phyloP scores from a whole-genome alignment of 169 alveolate species.

The Plasmodium chabaudi region DNA sequence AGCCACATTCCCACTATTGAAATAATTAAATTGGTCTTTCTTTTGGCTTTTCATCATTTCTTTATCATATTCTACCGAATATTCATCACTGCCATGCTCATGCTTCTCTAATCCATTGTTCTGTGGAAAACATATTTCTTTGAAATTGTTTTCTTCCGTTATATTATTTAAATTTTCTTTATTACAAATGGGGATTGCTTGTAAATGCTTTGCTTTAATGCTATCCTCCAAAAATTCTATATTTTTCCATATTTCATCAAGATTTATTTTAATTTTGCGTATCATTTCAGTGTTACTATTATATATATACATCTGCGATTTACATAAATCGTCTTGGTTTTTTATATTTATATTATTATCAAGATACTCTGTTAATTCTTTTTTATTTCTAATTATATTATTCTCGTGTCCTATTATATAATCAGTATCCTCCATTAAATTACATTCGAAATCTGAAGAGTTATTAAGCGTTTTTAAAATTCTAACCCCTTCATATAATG shows the following conservation, averaged over 20 bases:
- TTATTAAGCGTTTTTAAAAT: slow-evolving; percentile 78
- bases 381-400: slow-evolving; percentile 42
- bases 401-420: slow-evolving; percentile 77
- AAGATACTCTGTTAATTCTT: slow-evolving; percentile 12
- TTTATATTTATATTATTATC: not conserved
- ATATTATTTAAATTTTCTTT: not conserved
- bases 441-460: slow-evolving; percentile 81
- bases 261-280: slow-evolving; percentile 76
- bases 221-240: slow-evolving; percentile 83
- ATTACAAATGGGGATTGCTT: slow-evolving; percentile 76
- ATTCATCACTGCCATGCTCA: no score
- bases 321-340: not conserved
- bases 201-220: slow-evolving; percentile 78
- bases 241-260: slow-evolving; percentile 79
- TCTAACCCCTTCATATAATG: slow-evolving; percentile 83
- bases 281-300: slow-evolving; percentile 77
- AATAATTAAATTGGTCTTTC: no score
- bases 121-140: no score
- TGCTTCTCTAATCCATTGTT: no score
- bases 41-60: no score
- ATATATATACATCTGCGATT: slow-evolving; percentile 68
- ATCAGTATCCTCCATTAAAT: slow-evolving; percentile 80
- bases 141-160: not conserved
- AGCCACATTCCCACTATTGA: no score
- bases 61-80: no score